Base-by-base conservation (phyloP, 192 early-diverging fungal genomes). In the Entomortierella beljakovae region DNA sequence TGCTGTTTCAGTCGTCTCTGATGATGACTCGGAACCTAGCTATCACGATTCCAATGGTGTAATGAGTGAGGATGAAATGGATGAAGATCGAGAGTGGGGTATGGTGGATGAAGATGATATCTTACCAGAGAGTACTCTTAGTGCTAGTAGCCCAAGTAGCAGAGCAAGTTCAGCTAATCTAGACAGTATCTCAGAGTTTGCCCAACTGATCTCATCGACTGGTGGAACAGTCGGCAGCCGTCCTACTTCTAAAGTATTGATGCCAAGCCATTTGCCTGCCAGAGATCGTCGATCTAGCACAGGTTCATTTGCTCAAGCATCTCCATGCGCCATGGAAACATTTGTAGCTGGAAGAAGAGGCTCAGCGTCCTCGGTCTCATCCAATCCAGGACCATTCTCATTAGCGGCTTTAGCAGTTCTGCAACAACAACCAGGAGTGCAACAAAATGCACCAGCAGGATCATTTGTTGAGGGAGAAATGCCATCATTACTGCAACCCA, bases 331-430 rank as follows among this genome's bases (percentile, higher is more conserved):
- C 1, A 79, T 79, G 75, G 75, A 70, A 56, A 60, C 67, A 2
- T 79, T 79, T 70, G 75, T 79, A 6, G 75, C 75, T 26, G 68
- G 61, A 22, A 49, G 75, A 29, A 68, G 75, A n/a, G 75, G 75
- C 2, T 79, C 75, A 6, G 64, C 75, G 1, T 79, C 75, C 1
- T 79, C 75, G 0, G 62, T 69, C 1, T 59, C 75, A 3, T 79
- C 75, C 16, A 70, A 64, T 20, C 61, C 61, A 26, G 63, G 66
- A 26, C 75, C 57, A 18, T 59, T 68, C 13, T 56, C 51, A 16
- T 3, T 6, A 0, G 15, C 23, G 6, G n/a, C 61, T 6, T 20
- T 31, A 56, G 32, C 29, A 56, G 23, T 6, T 5, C 42, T 10
- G 29, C 60, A 51, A 28, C 62, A 64, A 35, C 48, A 35, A 25